Base-by-base conservation (phyloP, 768 basidiomycete species). In the Agrocybe chaxingu region DNA sequence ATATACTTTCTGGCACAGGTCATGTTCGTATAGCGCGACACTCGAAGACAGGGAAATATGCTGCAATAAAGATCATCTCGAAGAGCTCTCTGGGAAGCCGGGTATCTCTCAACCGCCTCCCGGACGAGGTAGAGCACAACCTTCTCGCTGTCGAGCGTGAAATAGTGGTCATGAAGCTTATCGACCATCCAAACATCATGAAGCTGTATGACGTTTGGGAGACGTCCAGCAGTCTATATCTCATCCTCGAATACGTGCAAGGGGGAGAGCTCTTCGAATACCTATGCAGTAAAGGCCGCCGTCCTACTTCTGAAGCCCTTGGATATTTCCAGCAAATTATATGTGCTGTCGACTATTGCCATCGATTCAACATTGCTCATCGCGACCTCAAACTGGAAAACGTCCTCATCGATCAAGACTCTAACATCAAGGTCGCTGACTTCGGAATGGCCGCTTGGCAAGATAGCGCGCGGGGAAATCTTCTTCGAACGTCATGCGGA, bases 381-480 rank as follows among this genome's bases (percentile, higher is more conserved):
- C 85, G 95, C 34, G 95, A 98, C 68, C 75, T 98, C 45, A 96
- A 98, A 63, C 92, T 91, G 1, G 95, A 97, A 66, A 98, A 97
- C 63, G 75, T 98, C 30, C 76, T 98, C 45, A 81, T 96, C 43
- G 90, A 92, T 71, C 74, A 79, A 35, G 72, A 90, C 60, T 81
- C 78, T 55, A 93, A 92, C 58, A 85, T 98, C 80, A 98, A 96
- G 65, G 85, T 98, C 32, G 93, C 91, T 2, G 95, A 98, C 69
- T 95, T 97, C 64, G 94, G 95, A n/a, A 94, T 97, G 90, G 93
- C 94, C 3, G 89, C 89, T 32, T 94, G 90, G 87, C 89, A 93
- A 67, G 79, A 80, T 53, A 75, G 77, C 34, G 56, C 66, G 8
- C 59, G 63, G 19, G 71, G 69, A 44, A 75, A 70, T 9, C 74